Evolutionary conservation across 1,284 basidiomycete species (phyloP), one percentile per base, ranked within the genome.

Genomic region (Pholiota adiposa): DNA sequence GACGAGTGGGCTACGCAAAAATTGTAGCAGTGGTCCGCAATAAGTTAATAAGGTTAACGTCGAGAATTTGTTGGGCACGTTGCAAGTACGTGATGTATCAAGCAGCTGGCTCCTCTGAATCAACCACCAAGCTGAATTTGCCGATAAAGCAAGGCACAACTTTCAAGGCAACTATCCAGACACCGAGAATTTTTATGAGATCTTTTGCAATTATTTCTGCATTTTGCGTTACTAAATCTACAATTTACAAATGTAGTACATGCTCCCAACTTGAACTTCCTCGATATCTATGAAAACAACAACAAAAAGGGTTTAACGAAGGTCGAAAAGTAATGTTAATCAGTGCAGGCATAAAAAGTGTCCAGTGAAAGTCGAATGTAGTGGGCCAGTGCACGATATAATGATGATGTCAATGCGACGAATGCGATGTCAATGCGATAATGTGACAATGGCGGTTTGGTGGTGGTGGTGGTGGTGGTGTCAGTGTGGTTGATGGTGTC

Each of bases 311-410:
- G 18, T 40, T 56, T 36, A 56, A 23, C 21, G 21, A 38, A 56
- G 21, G 18, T 29, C 46, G 46, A 59, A 51, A n/a, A 21, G 38
- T 40, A 11, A 54, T 51, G 33, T 14, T 49, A 55, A 55, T 36
- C 38, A 41, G 48, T 62, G 61, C 61, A 62, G 57, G 61, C 56
- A n/a, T 46, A 58, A 58, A 52, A 38, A 50, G 38, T 31, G 31
- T 31, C 40, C 43, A 41, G 41, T 43, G 60, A 61, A 61, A 43
- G 59, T 56, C 59, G 59, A 61, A 56, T n/a, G 41, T 16, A 4
- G n/a, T n/a, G n/a, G 11, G 58, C 58, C 58, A 44, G 38, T 60
- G 58, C 58, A 55, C 58, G 36, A 34, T 51, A 49, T 38, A 56
- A 52, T 46, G 46, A n/a, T 49, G 25, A 9, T 16, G 16, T 50